Evolutionary conservation across 2,329 filamentous ascomycete genomes (phyloP).

Genomic region (Cladosporium sp.): DNA sequence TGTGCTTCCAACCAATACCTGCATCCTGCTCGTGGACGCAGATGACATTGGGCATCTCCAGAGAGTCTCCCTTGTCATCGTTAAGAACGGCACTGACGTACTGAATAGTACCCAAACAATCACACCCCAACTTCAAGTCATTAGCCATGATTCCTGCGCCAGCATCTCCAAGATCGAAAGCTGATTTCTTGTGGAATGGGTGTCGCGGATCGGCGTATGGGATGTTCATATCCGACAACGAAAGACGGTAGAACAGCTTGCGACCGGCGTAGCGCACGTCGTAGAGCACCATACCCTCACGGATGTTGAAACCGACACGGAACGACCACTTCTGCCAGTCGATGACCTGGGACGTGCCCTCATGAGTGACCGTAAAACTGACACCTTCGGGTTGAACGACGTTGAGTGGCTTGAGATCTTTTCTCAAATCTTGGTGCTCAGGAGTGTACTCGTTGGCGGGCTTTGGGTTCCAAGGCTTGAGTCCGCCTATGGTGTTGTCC

Average conservation of each 20-base stretch:
- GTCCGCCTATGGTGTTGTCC: constrained; percentile 53
- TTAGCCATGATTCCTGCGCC: constrained; percentile 64
- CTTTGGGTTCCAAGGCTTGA: constrained; percentile 54
- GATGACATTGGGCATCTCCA: constrained; percentile 60
- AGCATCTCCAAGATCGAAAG: constrained; percentile 65
- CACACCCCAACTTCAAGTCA: constrained; percentile 64
- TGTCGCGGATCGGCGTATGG: constrained; percentile 60
- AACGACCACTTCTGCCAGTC: constrained; percentile 63
- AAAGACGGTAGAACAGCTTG: constrained; percentile 62
- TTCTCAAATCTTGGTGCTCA: constrained; percentile 43
- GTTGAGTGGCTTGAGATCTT: constrained; percentile 61
- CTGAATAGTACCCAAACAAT: constrained; percentile 66
- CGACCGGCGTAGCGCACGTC: constrained; percentile 51
- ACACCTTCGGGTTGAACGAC: constrained; percentile 67
- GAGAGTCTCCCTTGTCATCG: constrained; percentile 55
- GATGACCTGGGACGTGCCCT: constrained; percentile 48
- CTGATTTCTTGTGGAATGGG: constrained; percentile 65
- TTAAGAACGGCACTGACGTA: constrained; percentile 58
- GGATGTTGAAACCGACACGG: constrained; percentile 56
- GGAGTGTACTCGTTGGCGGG: constrained; percentile 63
- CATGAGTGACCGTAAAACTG: constrained; percentile 54
- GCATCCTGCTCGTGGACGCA: constrained; percentile 68
- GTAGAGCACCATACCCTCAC: constrained; percentile 64
- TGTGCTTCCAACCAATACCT: constrained; percentile 67
- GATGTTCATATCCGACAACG: constrained; percentile 64